Conservation (phyloP, 257 asterid genomes). For the Vinca minor region DNA sequence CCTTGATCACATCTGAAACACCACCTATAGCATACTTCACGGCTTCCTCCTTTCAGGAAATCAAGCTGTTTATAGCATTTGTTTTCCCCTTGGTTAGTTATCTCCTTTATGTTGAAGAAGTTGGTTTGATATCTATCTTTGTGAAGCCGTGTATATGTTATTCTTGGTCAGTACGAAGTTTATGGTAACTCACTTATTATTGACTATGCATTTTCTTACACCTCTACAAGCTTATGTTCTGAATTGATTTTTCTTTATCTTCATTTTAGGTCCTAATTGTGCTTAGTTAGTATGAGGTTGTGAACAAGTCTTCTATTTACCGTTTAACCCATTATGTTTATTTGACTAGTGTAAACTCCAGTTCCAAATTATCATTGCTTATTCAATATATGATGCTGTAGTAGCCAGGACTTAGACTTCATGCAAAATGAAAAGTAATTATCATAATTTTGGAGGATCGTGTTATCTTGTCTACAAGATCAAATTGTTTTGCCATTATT, state of each 20-base stretch:
- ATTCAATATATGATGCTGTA: neutral
- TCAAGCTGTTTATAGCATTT: neutral
- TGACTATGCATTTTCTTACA: neutral
- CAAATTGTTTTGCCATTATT: neutral
- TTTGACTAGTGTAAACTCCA: neutral
- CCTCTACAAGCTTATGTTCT: neutral
- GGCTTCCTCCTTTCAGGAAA: neutral
- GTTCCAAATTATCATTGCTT: neutral
- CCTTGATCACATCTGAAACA: neutral
- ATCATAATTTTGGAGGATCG: neutral
- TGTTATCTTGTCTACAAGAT: neutral
- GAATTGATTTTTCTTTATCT: neutral
- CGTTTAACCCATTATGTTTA: neutral
- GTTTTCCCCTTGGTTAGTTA: too few species aligned
- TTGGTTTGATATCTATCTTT: neutral
- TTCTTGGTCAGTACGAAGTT: neutral
- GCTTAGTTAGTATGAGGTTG: too few species aligned
- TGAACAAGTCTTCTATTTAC: neutral
- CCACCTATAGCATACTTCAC: neutral
- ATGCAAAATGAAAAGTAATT: neutral
- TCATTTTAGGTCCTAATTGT: neutral
- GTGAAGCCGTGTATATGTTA: neutral
- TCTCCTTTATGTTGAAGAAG: neutral
- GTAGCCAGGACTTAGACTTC: neutral
- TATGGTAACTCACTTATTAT: too few species aligned